Conservation (phyloP, 148 eudicot species). For the Vaccinium vitisidaea region DNA sequence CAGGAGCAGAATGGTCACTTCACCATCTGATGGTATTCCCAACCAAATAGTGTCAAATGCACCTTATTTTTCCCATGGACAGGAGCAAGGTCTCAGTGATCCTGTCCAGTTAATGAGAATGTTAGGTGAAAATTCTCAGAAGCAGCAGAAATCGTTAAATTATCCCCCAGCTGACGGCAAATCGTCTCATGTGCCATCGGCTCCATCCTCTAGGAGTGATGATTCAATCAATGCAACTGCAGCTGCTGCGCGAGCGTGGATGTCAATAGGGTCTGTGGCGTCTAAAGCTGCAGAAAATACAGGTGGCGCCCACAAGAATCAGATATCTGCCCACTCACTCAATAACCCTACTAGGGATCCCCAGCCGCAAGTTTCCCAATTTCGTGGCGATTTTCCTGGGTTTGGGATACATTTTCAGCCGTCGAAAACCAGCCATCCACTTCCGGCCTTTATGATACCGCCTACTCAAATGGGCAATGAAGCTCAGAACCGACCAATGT, state of each 20-base stretch:
- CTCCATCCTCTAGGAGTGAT: conserved; percentile 44
- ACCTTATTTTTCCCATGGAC: conserved; percentile 40
- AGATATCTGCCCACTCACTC: conserved; percentile 44
- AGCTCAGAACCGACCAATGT: conserved; percentile 46
- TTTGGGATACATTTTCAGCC: conserved; percentile 48
- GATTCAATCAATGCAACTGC: conserved; percentile 60
- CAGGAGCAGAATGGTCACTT: conserved; percentile 28
- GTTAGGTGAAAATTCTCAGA: conserved; percentile 66
- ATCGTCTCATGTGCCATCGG: conserved; percentile 25
- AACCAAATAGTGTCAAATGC: conserved; percentile 27
- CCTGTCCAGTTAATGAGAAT: conserved; percentile 87
- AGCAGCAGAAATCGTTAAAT: conserved; percentile 47
- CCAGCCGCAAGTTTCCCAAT: conserved; percentile 54
- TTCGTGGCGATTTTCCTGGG: conserved; percentile 43
- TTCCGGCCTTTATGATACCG: conserved; percentile 48
- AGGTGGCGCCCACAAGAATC: conserved; percentile 31
- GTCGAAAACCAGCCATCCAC: conserved; percentile 42
- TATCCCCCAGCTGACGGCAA: conserved; percentile 26
- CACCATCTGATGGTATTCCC: conserved; percentile 27
- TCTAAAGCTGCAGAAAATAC: conserved; percentile 47
- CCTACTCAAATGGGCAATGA: conserved; percentile 48
- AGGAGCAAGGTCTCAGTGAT: conserved; percentile 68
- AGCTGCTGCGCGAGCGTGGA: conserved; percentile 81
- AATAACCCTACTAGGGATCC: conserved; percentile 40
- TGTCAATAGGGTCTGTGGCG: conserved; percentile 68